phyloP scores from a whole-genome alignment of 2,329 filamentous ascomycete species.

The Sarocladiaceae sp. region DNA sequence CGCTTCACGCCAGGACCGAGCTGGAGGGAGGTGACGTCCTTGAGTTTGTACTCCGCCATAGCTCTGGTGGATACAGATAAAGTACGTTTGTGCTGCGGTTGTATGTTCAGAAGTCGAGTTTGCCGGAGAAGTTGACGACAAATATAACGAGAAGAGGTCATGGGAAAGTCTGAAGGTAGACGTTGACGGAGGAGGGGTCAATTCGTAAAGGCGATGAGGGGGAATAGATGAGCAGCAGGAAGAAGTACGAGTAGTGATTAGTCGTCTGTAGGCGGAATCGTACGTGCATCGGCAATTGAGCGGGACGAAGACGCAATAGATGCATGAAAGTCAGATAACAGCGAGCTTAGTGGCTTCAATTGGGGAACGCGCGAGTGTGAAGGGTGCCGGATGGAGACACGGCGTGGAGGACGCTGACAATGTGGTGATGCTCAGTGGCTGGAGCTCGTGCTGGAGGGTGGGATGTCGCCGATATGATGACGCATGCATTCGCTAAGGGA shows the following conservation, averaged over 20 bases:
- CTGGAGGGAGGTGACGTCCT: slow-evolving; percentile 69
- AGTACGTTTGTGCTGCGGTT: not conserved
- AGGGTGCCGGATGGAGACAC: not conserved
- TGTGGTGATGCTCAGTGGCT: slow-evolving; percentile 7
- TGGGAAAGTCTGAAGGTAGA: not conserved
- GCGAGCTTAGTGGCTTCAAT: not conserved
- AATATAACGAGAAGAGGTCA: not conserved
- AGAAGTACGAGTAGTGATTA: not conserved
- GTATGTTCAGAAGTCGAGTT: not conserved
- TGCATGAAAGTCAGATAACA: not conserved
- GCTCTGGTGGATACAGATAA: slow-evolving; percentile 14
- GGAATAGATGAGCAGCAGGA: not conserved
- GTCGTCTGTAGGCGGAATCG: not conserved
- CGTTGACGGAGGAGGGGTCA: not conserved
- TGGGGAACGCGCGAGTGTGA: not conserved
- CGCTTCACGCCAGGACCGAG: slow-evolving; percentile 78
- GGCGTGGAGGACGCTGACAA: slow-evolving; percentile 2
- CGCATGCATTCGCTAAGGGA: slow-evolving; percentile 7
- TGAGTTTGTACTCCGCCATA: slow-evolving; percentile 67
- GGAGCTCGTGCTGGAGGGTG: slow-evolving; percentile 4
- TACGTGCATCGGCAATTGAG: slow-evolving; percentile 5
- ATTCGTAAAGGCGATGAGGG: not conserved
- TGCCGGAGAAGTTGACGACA: slow-evolving; percentile 2
- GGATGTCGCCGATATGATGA: slow-evolving; percentile 8
- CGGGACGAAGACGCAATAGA: slow-evolving; percentile 5